phyloP scores from a whole-genome alignment of 2,329 filamentous ascomycete species.

The Leptographium procerum region DNA sequence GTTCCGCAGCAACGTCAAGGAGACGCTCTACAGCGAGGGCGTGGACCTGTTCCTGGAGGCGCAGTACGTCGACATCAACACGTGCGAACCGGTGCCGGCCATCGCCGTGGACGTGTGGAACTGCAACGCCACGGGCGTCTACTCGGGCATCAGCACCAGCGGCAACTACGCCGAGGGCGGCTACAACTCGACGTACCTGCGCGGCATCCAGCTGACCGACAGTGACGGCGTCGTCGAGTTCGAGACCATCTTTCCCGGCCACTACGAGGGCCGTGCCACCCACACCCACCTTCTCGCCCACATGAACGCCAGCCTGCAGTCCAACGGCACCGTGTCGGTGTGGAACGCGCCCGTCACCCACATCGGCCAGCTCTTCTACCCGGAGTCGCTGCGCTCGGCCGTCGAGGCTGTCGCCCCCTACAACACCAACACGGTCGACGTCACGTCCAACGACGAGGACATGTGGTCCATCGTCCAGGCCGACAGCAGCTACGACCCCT shows the following conservation, averaged over 20 bases:
- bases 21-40: constrained; percentile 27
- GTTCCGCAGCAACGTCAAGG: constrained; percentile 35
- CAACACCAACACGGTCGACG: constrained; percentile 24
- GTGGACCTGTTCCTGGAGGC: constrained; percentile 38
- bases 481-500: constrained; percentile 24
- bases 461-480: constrained; percentile 31
- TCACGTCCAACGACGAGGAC: constrained; percentile 34
- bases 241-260: constrained; percentile 30
- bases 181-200: constrained; percentile 28
- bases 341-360: constrained; percentile 34
- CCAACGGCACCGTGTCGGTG: constrained; percentile 39
- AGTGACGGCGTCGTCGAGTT: constrained; percentile 29
- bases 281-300: constrained; percentile 24
- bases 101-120: constrained; percentile 41
- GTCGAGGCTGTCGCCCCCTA: constrained; percentile 37
- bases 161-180: constrained; percentile 21
- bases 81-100: constrained; percentile 37
- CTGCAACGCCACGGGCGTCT: constrained; percentile 25
- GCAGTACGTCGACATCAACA: constrained; percentile 42
- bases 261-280: constrained; percentile 28
- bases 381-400: constrained; percentile 38
- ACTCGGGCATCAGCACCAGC: constrained; percentile 12
- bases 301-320: constrained; percentile 20
- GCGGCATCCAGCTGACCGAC: constrained; percentile 32
- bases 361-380: constrained; percentile 50